Evolutionary conservation across 78 protist species (phyloP).

Genomic region (Chrysochromulina tobinii): DNA sequence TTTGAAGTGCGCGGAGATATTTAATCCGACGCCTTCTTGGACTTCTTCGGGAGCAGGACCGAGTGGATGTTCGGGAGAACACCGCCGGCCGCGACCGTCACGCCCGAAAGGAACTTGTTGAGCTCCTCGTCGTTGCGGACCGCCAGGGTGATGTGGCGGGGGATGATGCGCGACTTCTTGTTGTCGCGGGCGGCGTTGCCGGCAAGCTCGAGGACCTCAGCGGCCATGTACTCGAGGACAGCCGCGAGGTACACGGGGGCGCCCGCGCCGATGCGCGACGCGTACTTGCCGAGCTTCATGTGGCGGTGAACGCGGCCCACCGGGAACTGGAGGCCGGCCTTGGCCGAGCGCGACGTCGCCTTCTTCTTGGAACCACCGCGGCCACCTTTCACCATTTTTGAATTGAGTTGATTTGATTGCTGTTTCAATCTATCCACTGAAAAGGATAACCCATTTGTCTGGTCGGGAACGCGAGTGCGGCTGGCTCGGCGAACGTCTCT

Average conservation of each 20-base stretch:
- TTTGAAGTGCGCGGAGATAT: too few relatives aligned
- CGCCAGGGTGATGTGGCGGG: too few relatives aligned
- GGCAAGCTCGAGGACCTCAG: conserved; percentile 61
- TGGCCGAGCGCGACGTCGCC: too few relatives aligned
- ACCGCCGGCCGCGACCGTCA: not conserved
- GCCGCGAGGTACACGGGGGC: conserved; percentile 64
- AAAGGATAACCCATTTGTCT: too few relatives aligned
- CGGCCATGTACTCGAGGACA: conserved; percentile 56
- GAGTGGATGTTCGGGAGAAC: not conserved
- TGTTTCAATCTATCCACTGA: too few relatives aligned
- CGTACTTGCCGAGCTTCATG: conserved; percentile 40
- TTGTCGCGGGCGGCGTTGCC: conserved; percentile 62
- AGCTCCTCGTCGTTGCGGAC: conserved; percentile 67
- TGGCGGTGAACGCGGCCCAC: conserved; percentile 52
- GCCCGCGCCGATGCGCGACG: conserved; percentile 7
- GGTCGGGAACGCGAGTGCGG: too few relatives aligned
- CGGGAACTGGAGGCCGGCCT: conserved; percentile 42
- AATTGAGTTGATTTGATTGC: too few relatives aligned
- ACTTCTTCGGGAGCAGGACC: not conserved
- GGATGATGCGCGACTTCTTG: too few relatives aligned
- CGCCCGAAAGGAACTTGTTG: not conserved
- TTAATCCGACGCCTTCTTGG: not conserved
- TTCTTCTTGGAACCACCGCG: not conserved
- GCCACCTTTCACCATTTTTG: conserved; percentile 22
- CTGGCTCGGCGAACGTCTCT: too few relatives aligned